phyloP scores from a whole-genome alignment of 495 filamentous ascomycete species.

The Penicillium bovifimosum region DNA sequence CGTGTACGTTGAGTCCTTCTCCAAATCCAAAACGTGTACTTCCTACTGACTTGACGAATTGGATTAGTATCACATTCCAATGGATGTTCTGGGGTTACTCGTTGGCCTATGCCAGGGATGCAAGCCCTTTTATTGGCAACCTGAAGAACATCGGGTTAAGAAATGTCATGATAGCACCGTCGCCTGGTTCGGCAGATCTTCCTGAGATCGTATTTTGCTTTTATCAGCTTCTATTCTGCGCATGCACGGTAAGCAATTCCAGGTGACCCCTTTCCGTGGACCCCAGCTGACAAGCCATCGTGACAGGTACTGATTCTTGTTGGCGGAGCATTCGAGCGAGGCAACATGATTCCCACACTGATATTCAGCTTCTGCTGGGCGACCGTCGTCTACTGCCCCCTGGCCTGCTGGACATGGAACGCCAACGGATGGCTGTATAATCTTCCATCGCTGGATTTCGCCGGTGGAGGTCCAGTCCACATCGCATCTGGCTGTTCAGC shows the following conservation, averaged over 20 bases:
- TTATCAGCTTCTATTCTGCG: constrained; percentile 55
- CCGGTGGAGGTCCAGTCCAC: constrained; percentile 53
- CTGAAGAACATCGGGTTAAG: constrained; percentile 50
- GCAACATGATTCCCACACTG: constrained; percentile 49
- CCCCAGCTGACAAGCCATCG: background rate
- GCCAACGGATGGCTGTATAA: constrained; percentile 53
- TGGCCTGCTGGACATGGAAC: constrained; percentile 60
- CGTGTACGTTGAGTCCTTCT: constrained; percentile 25
- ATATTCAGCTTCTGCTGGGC: constrained; percentile 56
- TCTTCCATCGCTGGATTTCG: constrained; percentile 50
- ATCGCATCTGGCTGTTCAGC: constrained; percentile 50
- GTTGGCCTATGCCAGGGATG: constrained; percentile 46
- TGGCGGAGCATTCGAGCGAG: constrained; percentile 51
- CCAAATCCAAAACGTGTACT: background rate
- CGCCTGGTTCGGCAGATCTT: constrained; percentile 41
- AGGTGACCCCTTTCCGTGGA: background rate
- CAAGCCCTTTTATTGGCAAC: constrained; percentile 49
- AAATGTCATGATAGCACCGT: constrained; percentile 46
- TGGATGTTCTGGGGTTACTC: constrained; percentile 59
- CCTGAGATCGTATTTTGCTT: constrained; percentile 55
- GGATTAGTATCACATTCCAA: constrained; percentile 40
- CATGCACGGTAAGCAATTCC: constrained; percentile 41
- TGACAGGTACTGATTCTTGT: constrained; percentile 45
- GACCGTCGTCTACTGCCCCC: constrained; percentile 54
- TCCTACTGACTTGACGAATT: background rate